Evolutionary conservation across 2,329 filamentous ascomycete species (phyloP).

Genomic region (Amphichorda felina): DNA sequence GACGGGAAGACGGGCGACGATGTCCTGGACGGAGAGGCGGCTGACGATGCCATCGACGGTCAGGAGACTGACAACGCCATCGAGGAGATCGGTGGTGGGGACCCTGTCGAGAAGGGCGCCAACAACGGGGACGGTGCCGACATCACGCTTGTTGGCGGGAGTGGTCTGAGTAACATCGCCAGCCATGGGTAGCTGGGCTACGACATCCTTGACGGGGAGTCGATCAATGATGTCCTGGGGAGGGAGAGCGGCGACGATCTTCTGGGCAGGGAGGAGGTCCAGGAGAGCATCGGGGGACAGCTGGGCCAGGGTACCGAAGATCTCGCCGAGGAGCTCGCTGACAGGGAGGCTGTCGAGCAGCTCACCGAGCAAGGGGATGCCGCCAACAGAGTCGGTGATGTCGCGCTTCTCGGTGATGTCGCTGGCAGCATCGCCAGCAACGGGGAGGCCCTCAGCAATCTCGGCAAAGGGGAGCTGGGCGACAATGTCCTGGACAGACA

Average conservation of each 20-base stretch:
- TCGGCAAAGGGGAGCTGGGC: neutral
- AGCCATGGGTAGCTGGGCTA: slow-evolving; percentile 1
- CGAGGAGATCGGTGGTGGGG: slow-evolving; percentile 4
- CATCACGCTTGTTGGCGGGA: neutral
- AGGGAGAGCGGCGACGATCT: slow-evolving; percentile 1
- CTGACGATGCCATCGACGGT: slow-evolving; percentile 2
- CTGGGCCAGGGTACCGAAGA: neutral
- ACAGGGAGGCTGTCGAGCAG: slow-evolving; percentile 1
- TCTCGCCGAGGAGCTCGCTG: slow-evolving; percentile 3
- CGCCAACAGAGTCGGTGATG: neutral
- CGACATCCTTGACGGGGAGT: neutral
- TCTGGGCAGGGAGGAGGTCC: neutral
- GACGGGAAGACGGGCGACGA: slow-evolving; percentile 2
- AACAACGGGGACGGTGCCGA: slow-evolving; percentile 1
- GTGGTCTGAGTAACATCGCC: slow-evolving; percentile 1
- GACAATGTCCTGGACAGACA: slow-evolving; percentile 3
- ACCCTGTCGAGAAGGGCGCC: slow-evolving; percentile 3
- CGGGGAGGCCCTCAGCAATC: slow-evolving; percentile 1
- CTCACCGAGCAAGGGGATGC: neutral
- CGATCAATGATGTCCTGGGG: slow-evolving; percentile 1
- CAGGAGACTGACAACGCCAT: slow-evolving; percentile 3
- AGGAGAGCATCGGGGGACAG: neutral
- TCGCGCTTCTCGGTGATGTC: neutral
- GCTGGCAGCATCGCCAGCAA: slow-evolving; percentile 1
- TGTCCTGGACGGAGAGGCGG: neutral